These are phyloP conservation scores for Cryptococcus depauperatus DNA, from an alignment of 1,284 basidiomycete species.

Conservation along the genomic window DNA sequence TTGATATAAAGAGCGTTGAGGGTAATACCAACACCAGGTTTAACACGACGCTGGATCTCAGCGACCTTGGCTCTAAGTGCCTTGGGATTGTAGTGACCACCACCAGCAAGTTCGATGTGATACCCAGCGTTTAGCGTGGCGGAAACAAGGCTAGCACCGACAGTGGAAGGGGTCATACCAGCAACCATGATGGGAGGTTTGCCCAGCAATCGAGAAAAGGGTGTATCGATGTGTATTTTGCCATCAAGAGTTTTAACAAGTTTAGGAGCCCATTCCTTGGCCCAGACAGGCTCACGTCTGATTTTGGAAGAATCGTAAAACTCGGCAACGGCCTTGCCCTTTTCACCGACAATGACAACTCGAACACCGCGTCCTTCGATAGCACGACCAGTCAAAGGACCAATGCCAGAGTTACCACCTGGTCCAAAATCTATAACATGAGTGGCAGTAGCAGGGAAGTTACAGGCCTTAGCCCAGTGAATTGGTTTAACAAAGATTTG, in stretches of 20 bases:
- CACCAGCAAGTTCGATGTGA: conserved; percentile 93
- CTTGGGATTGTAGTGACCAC: conserved; percentile 87
- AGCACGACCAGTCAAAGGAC: conserved; percentile 79
- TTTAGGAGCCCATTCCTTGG: conserved; percentile 72
- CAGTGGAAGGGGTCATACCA: conserved; percentile 94
- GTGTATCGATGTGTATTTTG: conserved; percentile 83
- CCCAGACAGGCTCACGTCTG: conserved; percentile 80
- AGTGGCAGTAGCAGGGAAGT: conserved; percentile 80
- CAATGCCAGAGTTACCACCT: conserved; percentile 87
- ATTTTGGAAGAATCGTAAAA: conserved; percentile 63
- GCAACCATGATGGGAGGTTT: conserved; percentile 98
- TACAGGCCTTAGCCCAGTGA: conserved; percentile 83
- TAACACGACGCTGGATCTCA: conserved; percentile 75
- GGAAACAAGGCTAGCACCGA: conserved; percentile 83
- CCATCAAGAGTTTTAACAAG: conserved; percentile 89
- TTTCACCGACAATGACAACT: conserved; percentile 76
- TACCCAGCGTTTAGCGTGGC: conserved; percentile 89
- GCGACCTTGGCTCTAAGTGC: conserved; percentile 82
- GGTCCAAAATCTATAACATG: conserved; percentile 96
- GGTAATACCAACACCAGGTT: conserved; percentile 81
- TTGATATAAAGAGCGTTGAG: conserved; percentile 98
- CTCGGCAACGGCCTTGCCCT: conserved; percentile 75
- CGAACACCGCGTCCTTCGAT: conserved; percentile 88
- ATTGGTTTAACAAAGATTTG: conserved; percentile 90
- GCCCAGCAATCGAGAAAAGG: conserved; percentile 88